phyloP scores from a whole-genome alignment of 2,329 filamentous ascomycete genomes.

The Fusarium sp. region DNA sequence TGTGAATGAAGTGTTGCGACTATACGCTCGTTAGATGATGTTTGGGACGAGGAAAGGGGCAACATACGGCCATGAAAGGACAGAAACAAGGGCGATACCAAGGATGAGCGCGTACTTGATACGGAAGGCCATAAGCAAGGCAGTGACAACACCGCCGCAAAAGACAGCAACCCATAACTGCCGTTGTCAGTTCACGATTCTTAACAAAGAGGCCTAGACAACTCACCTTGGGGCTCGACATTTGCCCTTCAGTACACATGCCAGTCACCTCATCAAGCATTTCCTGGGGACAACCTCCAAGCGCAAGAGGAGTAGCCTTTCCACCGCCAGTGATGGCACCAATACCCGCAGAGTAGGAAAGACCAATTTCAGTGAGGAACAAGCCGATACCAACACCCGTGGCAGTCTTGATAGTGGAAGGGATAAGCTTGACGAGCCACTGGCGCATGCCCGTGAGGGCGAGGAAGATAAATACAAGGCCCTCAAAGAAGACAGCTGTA shows the following conservation, averaged over 20 bases:
- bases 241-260: slow-evolving; percentile 69
- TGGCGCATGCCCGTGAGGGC: slow-evolving; percentile 77
- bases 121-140: slow-evolving; percentile 82
- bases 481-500: slow-evolving; percentile 73
- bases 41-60: not conserved
- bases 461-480: slow-evolving; percentile 72
- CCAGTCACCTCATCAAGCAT: slow-evolving; percentile 59
- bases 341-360: slow-evolving; percentile 84
- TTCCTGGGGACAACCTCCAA: slow-evolving; percentile 77
- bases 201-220: rapidly evolving
- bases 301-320: slow-evolving; percentile 74
- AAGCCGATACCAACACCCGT: slow-evolving; percentile 74
- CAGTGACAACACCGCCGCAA: slow-evolving; percentile 81
- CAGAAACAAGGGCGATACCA: slow-evolving; percentile 76
- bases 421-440: slow-evolving; percentile 76
- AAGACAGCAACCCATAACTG: slow-evolving; percentile 88
- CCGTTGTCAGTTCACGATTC: slow-evolving; percentile 1
- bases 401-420: slow-evolving; percentile 72
- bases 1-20: slow-evolving; percentile 74
- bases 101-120: slow-evolving; percentile 81
- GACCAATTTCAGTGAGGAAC: slow-evolving; percentile 71
- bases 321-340: slow-evolving; percentile 79
- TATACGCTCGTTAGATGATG: slow-evolving; percentile 41
- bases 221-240: slow-evolving; percentile 78
- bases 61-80: slow-evolving; percentile 76